phyloP scores from a whole-genome alignment of 164 flowering plant genomes.

The Dillenia turbinata region DNA sequence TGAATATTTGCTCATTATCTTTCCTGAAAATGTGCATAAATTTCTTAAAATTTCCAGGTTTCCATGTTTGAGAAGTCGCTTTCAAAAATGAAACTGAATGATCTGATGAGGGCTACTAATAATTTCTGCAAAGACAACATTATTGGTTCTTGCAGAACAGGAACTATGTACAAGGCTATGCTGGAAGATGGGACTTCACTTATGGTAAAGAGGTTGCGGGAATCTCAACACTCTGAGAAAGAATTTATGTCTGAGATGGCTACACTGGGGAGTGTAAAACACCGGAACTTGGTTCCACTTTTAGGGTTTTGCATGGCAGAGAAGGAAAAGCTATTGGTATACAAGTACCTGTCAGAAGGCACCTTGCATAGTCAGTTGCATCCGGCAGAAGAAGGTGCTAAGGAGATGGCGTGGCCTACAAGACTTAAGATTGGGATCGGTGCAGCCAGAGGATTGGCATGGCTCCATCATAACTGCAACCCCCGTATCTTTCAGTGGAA shows the following conservation, averaged over 20 bases:
- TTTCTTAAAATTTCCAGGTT: conserved; percentile 34
- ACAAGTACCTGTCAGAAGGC: conserved; percentile 54
- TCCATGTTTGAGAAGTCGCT: conserved; percentile 68
- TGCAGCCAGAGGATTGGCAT: conserved; percentile 66
- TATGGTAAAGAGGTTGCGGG: conserved; percentile 61
- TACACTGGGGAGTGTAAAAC: conserved; percentile 54
- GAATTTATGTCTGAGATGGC: conserved; percentile 62
- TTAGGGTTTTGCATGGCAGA: conserved; percentile 59
- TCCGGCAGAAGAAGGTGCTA: conserved; percentile 15
- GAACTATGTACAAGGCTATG: conserved; percentile 52
- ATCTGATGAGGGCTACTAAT: conserved; percentile 74
- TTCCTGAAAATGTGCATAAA: background rate
- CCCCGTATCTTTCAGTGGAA: conserved; percentile 71
- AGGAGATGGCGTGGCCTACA: conserved; percentile 48
- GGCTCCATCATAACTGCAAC: conserved; percentile 77
- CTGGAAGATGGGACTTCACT: conserved; percentile 44
- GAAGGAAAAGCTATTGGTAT: conserved; percentile 59
- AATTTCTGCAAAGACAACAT: conserved; percentile 49
- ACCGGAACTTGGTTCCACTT: conserved; percentile 57
- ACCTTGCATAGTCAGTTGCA: conserved; percentile 50
- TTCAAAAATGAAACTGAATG: conserved; percentile 54
- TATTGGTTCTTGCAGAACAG: conserved; percentile 61
- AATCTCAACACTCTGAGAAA: conserved; percentile 55
- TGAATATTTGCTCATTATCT: background rate
- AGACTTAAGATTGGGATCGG: conserved; percentile 62